These are phyloP conservation scores for Vitis vinifera DNA, from an alignment of 164 flowering plant genomes.

Conservation along the genomic window ASM3070453v1 NC_081807.1:5764501-5765000, in stretches of 20 bases:
- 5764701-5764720: constrained; percentile 97
- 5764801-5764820: constrained; percentile 3
- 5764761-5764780: constrained; percentile 46
- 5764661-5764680: constrained; percentile 9
- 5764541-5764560: constrained; percentile 60
- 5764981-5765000: constrained; percentile 75
- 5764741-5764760: constrained; percentile 91
- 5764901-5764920: background rate
- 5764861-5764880: no score
- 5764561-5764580: constrained; percentile 92
- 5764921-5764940: background rate
- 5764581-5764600: constrained; percentile 73
- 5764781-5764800: constrained; percentile 2
- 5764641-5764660: background rate
- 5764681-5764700: constrained; percentile 4
- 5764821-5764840: constrained; percentile 1
- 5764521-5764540: background rate
- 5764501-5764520: background rate
- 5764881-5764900: background rate
- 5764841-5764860: background rate
- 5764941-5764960: background rate
- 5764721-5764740: constrained; percentile 76
- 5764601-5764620: background rate
- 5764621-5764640: background rate
- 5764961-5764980: constrained; percentile 66